A percentile compares a stretch with the other conserved stretches of the same genome.
phyloP scores from a whole-genome alignment of 768 basidiomycete species.

The Tremella yokohamensis region DNA sequence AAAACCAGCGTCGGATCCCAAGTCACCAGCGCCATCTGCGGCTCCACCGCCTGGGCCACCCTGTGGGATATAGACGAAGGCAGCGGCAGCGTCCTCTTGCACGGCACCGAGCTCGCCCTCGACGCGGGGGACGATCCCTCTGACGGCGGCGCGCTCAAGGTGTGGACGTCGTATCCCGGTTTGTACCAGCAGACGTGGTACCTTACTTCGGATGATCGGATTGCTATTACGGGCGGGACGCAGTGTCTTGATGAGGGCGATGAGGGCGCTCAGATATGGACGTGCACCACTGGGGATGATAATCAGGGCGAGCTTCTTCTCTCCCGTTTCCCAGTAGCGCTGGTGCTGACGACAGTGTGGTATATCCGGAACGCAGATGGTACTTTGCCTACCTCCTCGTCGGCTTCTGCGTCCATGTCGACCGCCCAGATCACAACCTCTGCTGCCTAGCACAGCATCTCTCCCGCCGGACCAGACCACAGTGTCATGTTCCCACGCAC shows the following conservation, averaged over 20 bases:
- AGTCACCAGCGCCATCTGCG: not conserved
- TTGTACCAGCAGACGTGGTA: constrained; percentile 19
- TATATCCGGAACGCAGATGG: no score
- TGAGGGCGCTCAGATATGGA: constrained; percentile 36
- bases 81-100: not conserved
- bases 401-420: no score
- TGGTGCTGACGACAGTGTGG: no score
- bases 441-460: no score
- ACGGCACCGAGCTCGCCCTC: constrained; percentile 14
- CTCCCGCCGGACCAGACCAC: no score
- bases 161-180: constrained; percentile 7
- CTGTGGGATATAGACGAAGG: not conserved
- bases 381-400: no score
- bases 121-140: constrained; percentile 14
- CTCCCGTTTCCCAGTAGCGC: no score
- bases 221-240: constrained; percentile 47
- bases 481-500: no score
- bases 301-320: constrained; percentile 29
- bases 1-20: not conserved
- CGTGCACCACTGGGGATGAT: constrained; percentile 41
- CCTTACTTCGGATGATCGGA: constrained; percentile 36
- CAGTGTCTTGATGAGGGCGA: constrained; percentile 42
- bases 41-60: not conserved
- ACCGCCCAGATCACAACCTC: no score
- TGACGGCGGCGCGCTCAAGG: constrained; percentile 7